phyloP scores from a whole-genome alignment of 176 grass and related monocot genomes.

The Leersia perrieri region DNA sequence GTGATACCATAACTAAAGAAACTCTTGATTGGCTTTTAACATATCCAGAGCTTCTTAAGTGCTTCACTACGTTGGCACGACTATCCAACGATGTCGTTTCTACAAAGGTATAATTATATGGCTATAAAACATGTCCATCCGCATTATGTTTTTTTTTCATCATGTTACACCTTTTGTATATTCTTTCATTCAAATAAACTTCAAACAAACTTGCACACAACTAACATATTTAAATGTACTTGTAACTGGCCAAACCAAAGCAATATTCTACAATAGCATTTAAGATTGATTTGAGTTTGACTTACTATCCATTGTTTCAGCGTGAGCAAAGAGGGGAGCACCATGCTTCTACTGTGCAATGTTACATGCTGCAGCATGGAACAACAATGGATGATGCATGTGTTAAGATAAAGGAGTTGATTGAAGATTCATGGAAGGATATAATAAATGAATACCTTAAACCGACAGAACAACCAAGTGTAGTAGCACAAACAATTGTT shows the following conservation, averaged over 20 bases:
- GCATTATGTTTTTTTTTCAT: too few species aligned
- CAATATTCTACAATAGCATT: too few species aligned
- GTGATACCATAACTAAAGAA: constrained; percentile 10
- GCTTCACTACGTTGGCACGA: background rate
- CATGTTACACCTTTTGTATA: too few species aligned
- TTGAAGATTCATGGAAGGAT: constrained; percentile 38
- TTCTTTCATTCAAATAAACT: too few species aligned
- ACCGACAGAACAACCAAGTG: background rate
- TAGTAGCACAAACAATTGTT: background rate
- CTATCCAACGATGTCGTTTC: constrained; percentile 29
- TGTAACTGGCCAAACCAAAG: too few species aligned
- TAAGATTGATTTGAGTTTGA: too few species aligned
- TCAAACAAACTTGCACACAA: too few species aligned
- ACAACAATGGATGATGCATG: constrained; percentile 23
- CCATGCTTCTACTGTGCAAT: constrained; percentile 22
- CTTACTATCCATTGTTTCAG: background rate
- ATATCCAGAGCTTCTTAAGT: constrained; percentile 16
- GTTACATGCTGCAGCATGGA: constrained; percentile 40
- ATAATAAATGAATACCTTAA: background rate
- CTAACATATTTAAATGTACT: too few species aligned
- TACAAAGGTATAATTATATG: constrained; percentile 12
- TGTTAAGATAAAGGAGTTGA: constrained; percentile 20
- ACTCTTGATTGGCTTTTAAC: constrained; percentile 31
- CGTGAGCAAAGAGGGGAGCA: constrained; percentile 29
- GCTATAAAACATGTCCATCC: background rate